A percentile compares a stretch with the other conserved stretches of the same genome.
Evolutionary conservation across 164 flowering plant species (phyloP).

Genomic region (Tetracentron sinense): DNA sequence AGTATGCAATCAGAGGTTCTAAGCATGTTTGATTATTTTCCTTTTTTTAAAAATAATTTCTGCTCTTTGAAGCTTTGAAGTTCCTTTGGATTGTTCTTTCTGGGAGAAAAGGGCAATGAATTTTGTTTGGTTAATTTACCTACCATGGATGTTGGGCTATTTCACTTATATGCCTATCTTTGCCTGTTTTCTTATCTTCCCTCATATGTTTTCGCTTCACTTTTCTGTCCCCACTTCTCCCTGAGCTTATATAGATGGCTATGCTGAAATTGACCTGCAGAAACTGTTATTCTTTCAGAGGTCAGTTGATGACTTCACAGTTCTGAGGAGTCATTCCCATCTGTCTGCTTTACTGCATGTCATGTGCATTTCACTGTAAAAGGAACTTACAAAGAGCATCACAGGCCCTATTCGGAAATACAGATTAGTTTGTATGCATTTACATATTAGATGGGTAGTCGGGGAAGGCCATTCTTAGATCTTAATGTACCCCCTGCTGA

Average conservation of each 20-base stretch:
- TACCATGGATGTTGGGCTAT: neutral
- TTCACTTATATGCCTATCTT: neutral
- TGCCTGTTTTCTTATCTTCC: neutral
- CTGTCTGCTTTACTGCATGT: conserved; percentile 26
- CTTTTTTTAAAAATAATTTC: neutral
- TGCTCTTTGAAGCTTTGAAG: neutral
- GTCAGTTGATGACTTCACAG: neutral
- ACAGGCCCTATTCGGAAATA: conserved; percentile 16
- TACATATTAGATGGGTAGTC: conserved; percentile 75
- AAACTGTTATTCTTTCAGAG: neutral
- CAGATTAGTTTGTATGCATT: conserved; percentile 48
- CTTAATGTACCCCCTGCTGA: conserved; percentile 89
- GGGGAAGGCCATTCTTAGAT: conserved; percentile 82
- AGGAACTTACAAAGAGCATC: conserved; percentile 15
- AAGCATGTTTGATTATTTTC: neutral
- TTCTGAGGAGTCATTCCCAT: neutral
- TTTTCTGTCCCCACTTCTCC: neutral
- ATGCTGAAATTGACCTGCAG: conserved; percentile 16
- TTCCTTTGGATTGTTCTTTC: neutral
- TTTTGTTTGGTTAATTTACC: neutral
- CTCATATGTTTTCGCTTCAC: neutral
- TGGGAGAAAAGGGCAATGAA: neutral
- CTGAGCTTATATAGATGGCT: neutral
- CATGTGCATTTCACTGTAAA: conserved; percentile 22
- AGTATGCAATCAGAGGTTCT: neutral